Base-by-base conservation (phyloP, 495 filamentous ascomycete species). In the Podospora bellae-mahoneyi region DNA sequence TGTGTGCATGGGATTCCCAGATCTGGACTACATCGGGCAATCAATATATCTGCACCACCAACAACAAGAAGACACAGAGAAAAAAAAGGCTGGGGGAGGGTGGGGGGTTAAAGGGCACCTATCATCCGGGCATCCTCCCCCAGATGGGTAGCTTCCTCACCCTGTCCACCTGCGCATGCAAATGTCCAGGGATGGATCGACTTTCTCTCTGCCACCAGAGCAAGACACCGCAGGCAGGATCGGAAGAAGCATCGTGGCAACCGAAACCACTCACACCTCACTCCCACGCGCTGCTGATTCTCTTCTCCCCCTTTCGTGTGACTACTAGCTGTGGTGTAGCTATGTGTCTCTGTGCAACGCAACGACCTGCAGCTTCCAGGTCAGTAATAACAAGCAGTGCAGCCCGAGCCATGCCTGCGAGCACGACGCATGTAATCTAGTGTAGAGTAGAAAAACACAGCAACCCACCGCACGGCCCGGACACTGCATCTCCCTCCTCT, bases 221-320 rank as follows among this genome's bases (percentile, higher is more conserved):
- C 28, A 10, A 44, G 59, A 61, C 65, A 34, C 13, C 10, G 2
- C 16, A 60, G 71, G 54, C 60, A 67, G 64, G 66, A 62, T 70
- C 71, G 71, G 71, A 73, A 70, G 71, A 48, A 48, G 39, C 68
- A 72, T 68, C 65, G 67, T 69, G 68, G 68, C 64, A 19, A 53
- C 69, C 56, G 58, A 48, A 48, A 48, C 39, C 39, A 48, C 13
- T 10, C 15, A 10, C 15, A 48, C 39, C 39, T 48, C 39, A 16
- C 39, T 48, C 39, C 39, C 39, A 48, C 39, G 39, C 39, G 13
- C 39, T 48, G 15, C 39, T 48, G 5, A 6, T 48, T 13, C 39
- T 48, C 64, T 63, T 44, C 67, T 30, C 23, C 23, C 23, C 34
- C 66, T 73, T 63, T 39, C 53, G 65, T 70, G 61, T 16, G 48